A percentile compares a stretch with the other conserved stretches of the same genome.
Conservation (phyloP, 176 grass and related monocot genomes). For the Carex littledalei region DNA sequence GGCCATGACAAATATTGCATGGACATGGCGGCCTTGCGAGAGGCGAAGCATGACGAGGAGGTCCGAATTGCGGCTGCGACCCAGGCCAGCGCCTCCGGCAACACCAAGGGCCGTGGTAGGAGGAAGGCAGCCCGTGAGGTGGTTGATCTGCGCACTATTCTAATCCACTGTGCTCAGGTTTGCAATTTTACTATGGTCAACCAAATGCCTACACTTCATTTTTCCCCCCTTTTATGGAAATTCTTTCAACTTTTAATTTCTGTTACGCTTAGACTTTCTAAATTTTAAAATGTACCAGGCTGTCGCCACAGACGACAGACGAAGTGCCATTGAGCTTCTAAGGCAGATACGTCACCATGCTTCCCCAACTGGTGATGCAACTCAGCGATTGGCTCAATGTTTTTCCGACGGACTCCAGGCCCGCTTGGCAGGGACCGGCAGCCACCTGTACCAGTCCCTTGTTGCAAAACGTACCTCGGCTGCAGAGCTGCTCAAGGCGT, state of each 20-base stretch:
- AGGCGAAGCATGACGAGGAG: slow-evolving; percentile 39
- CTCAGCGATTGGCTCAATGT: slow-evolving; percentile 53
- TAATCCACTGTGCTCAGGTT: slow-evolving; percentile 42
- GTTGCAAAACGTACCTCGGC: slow-evolving; percentile 47
- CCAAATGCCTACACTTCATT: background rate
- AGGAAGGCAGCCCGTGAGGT: slow-evolving; percentile 30
- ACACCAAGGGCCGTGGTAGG: slow-evolving; percentile 26
- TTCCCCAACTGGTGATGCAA: slow-evolving; percentile 20
- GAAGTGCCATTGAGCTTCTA: slow-evolving; percentile 37
- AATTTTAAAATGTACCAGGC: slow-evolving; percentile 25
- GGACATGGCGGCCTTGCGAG: slow-evolving; percentile 32
- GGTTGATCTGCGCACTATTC: slow-evolving; percentile 49
- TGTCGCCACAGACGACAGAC: slow-evolving; percentile 33
- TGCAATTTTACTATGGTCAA: background rate
- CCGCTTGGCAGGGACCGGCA: slow-evolving; percentile 53
- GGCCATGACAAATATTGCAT: background rate
- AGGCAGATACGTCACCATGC: slow-evolving; percentile 36
- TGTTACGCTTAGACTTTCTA: background rate
- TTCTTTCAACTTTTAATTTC: background rate
- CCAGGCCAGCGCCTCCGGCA: slow-evolving; percentile 12
- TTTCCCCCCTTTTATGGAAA: background rate
- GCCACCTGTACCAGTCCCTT: slow-evolving; percentile 55
- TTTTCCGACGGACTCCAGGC: slow-evolving; percentile 59
- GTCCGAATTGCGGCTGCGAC: slow-evolving; percentile 7
- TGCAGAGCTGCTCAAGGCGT: slow-evolving; percentile 43